Conservation (phyloP, 106 monocot species). For the Cymbidium sinense region DNA sequence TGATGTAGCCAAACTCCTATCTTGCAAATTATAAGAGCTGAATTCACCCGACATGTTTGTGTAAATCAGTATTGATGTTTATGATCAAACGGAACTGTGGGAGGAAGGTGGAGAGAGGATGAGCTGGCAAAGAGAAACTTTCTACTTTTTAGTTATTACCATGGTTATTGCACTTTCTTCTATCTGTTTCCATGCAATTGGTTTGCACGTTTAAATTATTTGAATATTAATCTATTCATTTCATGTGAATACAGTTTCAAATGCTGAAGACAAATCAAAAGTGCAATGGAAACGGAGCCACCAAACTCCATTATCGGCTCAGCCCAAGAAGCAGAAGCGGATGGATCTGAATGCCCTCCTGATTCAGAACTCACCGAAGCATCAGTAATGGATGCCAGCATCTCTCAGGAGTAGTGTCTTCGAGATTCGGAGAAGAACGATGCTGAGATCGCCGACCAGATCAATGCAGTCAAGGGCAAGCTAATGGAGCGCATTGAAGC, state of each 20-base stretch:
- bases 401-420: background rate
- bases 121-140: no score
- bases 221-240: no score
- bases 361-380: slow-evolving; percentile 22
- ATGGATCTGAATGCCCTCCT: slow-evolving; percentile 12
- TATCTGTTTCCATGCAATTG: no score
- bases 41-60: no score
- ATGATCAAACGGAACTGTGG: no score
- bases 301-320: slow-evolving; percentile 12
- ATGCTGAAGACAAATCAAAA: slow-evolving; percentile 35
- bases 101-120: no score
- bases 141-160: no score
- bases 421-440: slow-evolving; percentile 13
- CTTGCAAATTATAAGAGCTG: no score
- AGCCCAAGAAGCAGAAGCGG: slow-evolving; percentile 25
- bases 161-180: no score
- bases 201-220: no score
- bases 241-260: slow-evolving; percentile 10
- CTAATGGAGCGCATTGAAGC: slow-evolving; percentile 43
- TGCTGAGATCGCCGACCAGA: slow-evolving; percentile 39
- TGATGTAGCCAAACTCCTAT: no score
- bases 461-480: slow-evolving; percentile 30
- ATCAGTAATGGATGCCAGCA: slow-evolving; percentile 4
- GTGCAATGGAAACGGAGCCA: slow-evolving; percentile 25
- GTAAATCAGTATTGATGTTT: no score